phyloP scores from a whole-genome alignment of 1,284 basidiomycete species.

The Golubevia pallescens region DNA sequence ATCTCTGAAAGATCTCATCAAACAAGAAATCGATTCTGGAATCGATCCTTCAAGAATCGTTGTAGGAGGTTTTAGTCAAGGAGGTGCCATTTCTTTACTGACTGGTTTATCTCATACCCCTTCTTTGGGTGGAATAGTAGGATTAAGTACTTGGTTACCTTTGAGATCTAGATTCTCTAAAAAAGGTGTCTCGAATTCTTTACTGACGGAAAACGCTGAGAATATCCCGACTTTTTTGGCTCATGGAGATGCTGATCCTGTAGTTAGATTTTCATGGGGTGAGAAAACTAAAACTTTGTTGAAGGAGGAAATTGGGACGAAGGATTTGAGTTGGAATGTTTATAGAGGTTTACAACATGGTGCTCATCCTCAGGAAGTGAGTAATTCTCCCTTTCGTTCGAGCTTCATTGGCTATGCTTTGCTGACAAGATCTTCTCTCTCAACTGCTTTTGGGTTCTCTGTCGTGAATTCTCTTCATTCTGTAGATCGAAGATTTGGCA shows the following conservation, averaged over 20 bases:
- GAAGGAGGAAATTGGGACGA: conserved; percentile 10
- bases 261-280: conserved; percentile 51
- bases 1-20: conserved; percentile 43
- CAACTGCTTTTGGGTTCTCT: background rate
- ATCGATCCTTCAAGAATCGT: conserved; percentile 52
- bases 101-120: conserved; percentile 35
- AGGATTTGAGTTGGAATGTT: conserved; percentile 32
- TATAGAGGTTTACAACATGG: conserved; percentile 56
- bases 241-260: conserved; percentile 51
- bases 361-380: conserved; percentile 50
- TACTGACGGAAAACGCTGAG: conserved; percentile 19
- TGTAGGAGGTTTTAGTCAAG: conserved; percentile 35
- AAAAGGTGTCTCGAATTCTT: background rate
- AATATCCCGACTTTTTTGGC: conserved; percentile 51
- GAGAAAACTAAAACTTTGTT: conserved; percentile 32
- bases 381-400: conserved; percentile 10
- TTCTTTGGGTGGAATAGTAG: conserved; percentile 44
- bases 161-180: conserved; percentile 40
- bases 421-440: conserved; percentile 13
- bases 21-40: conserved; percentile 44
- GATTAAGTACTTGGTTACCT: conserved; percentile 57
- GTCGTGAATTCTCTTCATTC: background rate
- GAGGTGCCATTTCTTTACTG: conserved; percentile 54
- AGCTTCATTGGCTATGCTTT: conserved; percentile 16
- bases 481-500: conserved; percentile 40